phyloP scores from a whole-genome alignment of 202 grass and related monocot species.

The Panicum hallii region DNA sequence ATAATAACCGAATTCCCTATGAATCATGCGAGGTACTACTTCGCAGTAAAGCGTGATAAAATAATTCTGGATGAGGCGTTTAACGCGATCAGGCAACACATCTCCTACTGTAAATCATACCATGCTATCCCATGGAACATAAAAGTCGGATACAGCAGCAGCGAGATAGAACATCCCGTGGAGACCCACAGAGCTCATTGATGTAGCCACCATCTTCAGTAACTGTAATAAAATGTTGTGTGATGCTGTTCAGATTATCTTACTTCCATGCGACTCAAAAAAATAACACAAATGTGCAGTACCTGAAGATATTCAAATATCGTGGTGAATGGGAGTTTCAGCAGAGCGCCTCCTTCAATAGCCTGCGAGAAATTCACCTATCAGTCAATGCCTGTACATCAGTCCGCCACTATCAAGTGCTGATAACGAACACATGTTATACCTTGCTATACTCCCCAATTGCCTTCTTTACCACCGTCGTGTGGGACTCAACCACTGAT shows the following conservation, averaged over 20 bases:
- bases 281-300: constrained; percentile 1
- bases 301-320: constrained; percentile 99
- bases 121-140: constrained; percentile 94
- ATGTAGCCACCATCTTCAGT: constrained; percentile 79
- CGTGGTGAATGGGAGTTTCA: constrained; percentile 94
- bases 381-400: constrained; percentile 17
- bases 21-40: neutral
- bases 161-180: constrained; percentile 90
- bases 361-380: constrained; percentile 60
- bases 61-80: neutral
- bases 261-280: neutral
- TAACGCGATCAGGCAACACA: neutral
- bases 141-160: constrained; percentile 96
- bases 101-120: constrained; percentile 45
- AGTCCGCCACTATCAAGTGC: neutral
- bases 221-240: constrained; percentile 54
- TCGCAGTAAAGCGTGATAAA: constrained; percentile 12
- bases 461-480: constrained; percentile 67
- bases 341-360: constrained; percentile 70
- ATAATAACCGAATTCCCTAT: neutral
- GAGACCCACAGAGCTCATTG: constrained; percentile 60
- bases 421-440: neutral
- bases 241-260: neutral
- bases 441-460: constrained; percentile 76
- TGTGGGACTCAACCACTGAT: constrained; percentile 61